phyloP scores from a whole-genome alignment of 768 basidiomycete genomes.

The Aureoboletus auriporus region DNA sequence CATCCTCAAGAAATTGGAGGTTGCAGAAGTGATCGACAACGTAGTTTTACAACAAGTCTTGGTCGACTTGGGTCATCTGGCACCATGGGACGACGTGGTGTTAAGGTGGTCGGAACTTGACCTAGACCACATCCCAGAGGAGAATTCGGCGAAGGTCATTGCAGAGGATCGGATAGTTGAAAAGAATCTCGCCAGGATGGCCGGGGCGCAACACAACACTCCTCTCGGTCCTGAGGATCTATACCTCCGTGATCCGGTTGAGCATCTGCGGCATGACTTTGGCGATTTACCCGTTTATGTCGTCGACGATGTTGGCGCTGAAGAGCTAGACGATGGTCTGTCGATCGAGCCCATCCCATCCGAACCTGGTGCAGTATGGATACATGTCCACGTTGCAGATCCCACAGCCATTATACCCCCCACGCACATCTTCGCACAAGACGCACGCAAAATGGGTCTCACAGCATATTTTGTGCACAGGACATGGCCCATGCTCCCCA shows the following conservation, averaged over 20 bases:
- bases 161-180: conserved; percentile 27
- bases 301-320: conserved; percentile 73
- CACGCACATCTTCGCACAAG: conserved; percentile 53
- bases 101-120: conserved; percentile 36
- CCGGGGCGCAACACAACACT: conserved; percentile 12
- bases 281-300: conserved; percentile 78
- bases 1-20: conserved; percentile 56
- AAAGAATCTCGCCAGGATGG: conserved; percentile 12
- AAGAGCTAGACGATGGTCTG: conserved; percentile 92
- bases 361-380: conserved; percentile 64
- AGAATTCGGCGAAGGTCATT: conserved; percentile 31
- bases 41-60: conserved; percentile 45
- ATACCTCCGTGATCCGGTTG: conserved; percentile 58
- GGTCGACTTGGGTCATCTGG: conserved; percentile 65
- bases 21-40: conserved; percentile 28
- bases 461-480: conserved; percentile 65
- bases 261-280: conserved; percentile 80
- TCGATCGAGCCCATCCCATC: conserved; percentile 68
- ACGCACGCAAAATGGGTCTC: conserved; percentile 48
- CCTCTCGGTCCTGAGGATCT: conserved; percentile 63
- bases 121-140: conserved; percentile 19
- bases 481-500: conserved; percentile 72
- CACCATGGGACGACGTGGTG: conserved; percentile 76
- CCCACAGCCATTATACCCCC: conserved; percentile 79
- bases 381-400: conserved; percentile 92